Base-by-base conservation (phyloP, 805 yeast species). In the Isabelozyma rhagii region DNA sequence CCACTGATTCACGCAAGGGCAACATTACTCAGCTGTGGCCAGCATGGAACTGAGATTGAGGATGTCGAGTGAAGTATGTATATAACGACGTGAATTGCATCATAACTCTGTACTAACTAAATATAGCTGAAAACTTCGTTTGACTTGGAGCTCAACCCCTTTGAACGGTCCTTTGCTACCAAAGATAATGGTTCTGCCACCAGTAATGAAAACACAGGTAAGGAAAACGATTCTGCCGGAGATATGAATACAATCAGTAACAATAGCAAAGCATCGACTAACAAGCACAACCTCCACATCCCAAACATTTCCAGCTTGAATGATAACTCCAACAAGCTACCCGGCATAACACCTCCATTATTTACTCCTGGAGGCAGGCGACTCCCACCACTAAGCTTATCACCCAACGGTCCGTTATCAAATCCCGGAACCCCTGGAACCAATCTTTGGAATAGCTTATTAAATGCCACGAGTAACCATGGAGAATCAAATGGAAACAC, bases 81-180 rank as follows among this genome's bases (percentile, higher is more conserved):
- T 45, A 29, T 18, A 41, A 11, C 5, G 39, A 36, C 39, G 8
- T 14, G 8, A 36, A 31, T 14, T 42, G 39, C 10, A 40, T 13
- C 46, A 21, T 21, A 41, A 40, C 13, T 17, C 8, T 43, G 31
- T 39, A 39, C 41, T 39, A 39, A 39, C 41, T 1, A 8, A 28
- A 39, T 47, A 6, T 53, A 68, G 70, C 67, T 61, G 68, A 62
- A 68, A 59, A 64, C 75, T 14, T 68, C 89, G 40, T 81, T 89
- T 59, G 93, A 86, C 52, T 73, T 91, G 51, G 99, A 94, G 66
- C 97, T 94, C 8, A 93, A 93, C 61, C 97, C 97, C 4, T 93
- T 93, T 64, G 99, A 93, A 67, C 88, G 87, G 66, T 88, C 96
- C 46, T 93, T 93, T 71, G 97, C 94, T n/a, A 70, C 83, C 2